Evolutionary conservation across 306 rosid species (phyloP), one percentile per base, ranked within the genome.

Genomic region (Bauhinia variegata): DNA sequence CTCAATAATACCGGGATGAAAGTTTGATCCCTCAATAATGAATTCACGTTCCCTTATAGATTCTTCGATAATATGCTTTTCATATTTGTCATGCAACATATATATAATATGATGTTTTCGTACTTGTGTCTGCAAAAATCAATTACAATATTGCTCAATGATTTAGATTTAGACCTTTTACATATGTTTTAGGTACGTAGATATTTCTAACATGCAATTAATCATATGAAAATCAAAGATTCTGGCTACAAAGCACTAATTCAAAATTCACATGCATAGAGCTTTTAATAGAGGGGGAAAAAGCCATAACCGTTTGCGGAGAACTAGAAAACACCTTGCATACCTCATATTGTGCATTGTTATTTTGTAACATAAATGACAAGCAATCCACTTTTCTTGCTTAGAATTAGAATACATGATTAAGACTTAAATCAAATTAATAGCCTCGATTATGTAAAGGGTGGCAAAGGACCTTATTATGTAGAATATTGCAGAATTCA

Each of bases 61-160:
- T 67, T 78, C 78, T 65, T 55, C 54, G 60, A 77, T 71, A 53
- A 70, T n/a, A n/a, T 50, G 50, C 54, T 14, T 50, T 47, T 41
- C 36, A 41, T 16, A 54, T 38, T 55, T 72, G 52, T 37, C 50
- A 36, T 48, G 53, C 5, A 67, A 54, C n/a, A n/a, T n/a, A n/a
- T n/a, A n/a, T n/a, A n/a, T 42, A 54, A 19, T 33, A 30, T 63
- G 54, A 15, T 57, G 55, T 17, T 44, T 56, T 65, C 34, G 51
- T 23, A 17, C 50, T 13, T 36, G 7, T 43, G 28, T 19, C 68
- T 62, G 56, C 15, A 55, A 60, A 57, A n/a, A 9, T 36, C n/a
- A 65, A 75, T 63, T 66, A 48, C 71, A 60, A 12, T 72, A 67
- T 49, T 54, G 68, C 58, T 75, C 69, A 66, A 70, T 71, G 62